Evolutionary conservation across 768 basidiomycete genomes (phyloP).

Genomic region (Botryobasidium botryosum): DNA sequence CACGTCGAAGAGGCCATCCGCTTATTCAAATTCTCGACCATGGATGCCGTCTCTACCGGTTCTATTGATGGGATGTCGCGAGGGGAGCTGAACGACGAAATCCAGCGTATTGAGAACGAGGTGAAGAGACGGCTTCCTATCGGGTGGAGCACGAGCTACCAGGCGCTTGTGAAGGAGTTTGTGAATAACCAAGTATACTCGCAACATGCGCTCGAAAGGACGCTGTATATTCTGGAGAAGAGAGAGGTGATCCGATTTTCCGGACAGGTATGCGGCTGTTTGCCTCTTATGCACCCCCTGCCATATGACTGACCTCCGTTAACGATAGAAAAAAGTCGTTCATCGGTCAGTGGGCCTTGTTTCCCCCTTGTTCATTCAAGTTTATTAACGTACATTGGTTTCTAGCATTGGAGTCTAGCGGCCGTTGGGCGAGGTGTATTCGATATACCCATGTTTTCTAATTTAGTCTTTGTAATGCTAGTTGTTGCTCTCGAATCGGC

Average conservation of each 20-base stretch:
- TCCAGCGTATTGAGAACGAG: conserved; percentile 77
- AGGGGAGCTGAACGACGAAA: conserved; percentile 85
- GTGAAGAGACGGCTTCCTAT: conserved; percentile 68
- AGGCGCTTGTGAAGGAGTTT: conserved; percentile 83
- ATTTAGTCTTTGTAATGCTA: too few species aligned
- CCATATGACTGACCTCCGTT: too few species aligned
- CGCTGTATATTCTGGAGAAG: conserved; percentile 85
- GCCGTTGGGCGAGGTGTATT: too few species aligned
- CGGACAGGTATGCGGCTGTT: too few species aligned
- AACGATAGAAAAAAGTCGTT: conserved; percentile 5
- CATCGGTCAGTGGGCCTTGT: background rate
- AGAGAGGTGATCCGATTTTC: conserved; percentile 87
- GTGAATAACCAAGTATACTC: conserved; percentile 85
- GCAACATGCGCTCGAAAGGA: conserved; percentile 78
- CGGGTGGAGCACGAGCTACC: conserved; percentile 95
- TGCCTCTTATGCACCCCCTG: too few species aligned
- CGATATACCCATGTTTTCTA: too few species aligned
- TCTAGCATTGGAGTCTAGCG: too few species aligned
- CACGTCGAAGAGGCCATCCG: conserved; percentile 98
- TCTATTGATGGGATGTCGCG: conserved; percentile 84
- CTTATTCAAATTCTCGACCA: conserved; percentile 95
- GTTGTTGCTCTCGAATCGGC: too few species aligned
- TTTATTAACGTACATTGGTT: too few species aligned
- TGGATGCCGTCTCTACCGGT: conserved; percentile 95
- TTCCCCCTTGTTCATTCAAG: too few species aligned